phyloP scores from a whole-genome alignment of 371 early-diverging fungal species.

The Mucor sp. region DNA sequence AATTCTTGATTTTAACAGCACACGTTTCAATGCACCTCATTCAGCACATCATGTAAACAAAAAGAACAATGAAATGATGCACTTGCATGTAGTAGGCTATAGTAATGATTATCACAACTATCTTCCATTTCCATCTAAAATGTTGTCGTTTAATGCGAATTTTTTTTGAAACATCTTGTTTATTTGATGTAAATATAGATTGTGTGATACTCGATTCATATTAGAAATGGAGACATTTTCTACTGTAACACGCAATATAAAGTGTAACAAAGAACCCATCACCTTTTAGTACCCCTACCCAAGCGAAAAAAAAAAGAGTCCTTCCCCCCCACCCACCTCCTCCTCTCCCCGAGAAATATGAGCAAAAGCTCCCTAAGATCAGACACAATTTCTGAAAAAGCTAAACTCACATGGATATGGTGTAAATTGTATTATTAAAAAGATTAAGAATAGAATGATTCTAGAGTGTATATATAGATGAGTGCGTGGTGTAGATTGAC shows the following conservation, averaged over 20 bases:
- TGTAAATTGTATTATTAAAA: neutral
- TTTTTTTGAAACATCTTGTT: neutral
- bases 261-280: neutral
- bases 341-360: neutral
- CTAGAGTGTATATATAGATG: neutral
- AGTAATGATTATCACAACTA: neutral
- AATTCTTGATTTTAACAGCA: neutral
- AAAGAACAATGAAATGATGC: neutral
- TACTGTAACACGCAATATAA: neutral
- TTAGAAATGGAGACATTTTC: conserved; percentile 1
- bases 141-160: neutral
- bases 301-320: neutral
- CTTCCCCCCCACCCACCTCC: too few species aligned
- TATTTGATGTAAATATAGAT: conserved; percentile 1
- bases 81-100: neutral
- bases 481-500: neutral
- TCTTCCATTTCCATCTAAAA: neutral
- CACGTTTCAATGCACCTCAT: neutral
- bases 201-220: neutral
- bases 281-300: neutral
- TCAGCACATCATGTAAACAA: neutral
- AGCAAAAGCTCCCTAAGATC: neutral
- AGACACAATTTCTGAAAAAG: neutral
- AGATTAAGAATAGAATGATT: neutral
- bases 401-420: neutral